A percentile compares a stretch with the other conserved stretches of the same genome.
Evolutionary conservation across 2,329 filamentous ascomycete genomes (phyloP).

Genomic region (Lasiodiplodia citricola): DNA sequence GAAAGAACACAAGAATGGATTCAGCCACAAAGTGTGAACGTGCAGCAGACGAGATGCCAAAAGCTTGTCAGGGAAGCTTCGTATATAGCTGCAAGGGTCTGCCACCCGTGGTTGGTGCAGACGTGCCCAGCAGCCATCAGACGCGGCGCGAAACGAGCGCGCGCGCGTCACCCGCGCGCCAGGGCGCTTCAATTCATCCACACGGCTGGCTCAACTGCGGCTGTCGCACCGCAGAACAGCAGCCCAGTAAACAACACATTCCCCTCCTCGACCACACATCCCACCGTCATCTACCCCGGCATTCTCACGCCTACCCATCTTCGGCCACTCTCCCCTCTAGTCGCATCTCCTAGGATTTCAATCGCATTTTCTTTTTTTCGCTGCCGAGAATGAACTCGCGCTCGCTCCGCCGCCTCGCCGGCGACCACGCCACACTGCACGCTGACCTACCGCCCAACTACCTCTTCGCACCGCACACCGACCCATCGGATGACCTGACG

Average conservation of each 20-base stretch:
- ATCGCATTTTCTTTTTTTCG: not conserved
- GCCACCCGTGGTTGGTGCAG: not conserved
- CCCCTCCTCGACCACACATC: not conserved
- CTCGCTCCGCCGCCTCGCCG: conserved; percentile 62
- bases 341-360: not conserved
- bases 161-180: conserved; percentile 23
- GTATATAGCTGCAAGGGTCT: not conserved
- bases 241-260: conserved; percentile 18
- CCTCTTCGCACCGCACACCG: conserved; percentile 55
- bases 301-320: not conserved
- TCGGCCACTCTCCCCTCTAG: not conserved
- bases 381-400: conserved; percentile 46
- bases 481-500: conserved; percentile 55
- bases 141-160: conserved; percentile 13
- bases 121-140: not conserved
- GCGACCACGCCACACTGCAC: conserved; percentile 64
- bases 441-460: conserved; percentile 65
- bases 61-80: not conserved
- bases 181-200: not conserved
- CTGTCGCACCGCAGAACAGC: conserved; percentile 14
- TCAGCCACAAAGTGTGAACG: not conserved
- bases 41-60: not conserved
- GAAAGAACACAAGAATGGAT: not conserved
- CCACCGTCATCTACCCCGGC: not conserved
- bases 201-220: conserved; percentile 18